Conservation (phyloP, 176 grass and related monocot species). For the Metroxylon sagu region DNA sequence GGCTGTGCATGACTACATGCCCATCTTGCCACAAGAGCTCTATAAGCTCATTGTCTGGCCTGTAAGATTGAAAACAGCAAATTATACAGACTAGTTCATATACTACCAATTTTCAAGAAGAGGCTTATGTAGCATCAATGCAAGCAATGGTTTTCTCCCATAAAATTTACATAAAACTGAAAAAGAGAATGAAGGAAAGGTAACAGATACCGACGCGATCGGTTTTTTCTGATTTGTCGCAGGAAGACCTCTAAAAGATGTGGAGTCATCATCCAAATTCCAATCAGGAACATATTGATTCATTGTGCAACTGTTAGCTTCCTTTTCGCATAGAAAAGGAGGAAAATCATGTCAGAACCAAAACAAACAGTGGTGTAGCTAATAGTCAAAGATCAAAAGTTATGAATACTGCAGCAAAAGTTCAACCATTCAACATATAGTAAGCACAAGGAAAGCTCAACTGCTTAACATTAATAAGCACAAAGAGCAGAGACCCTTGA, state of each 20-base stretch:
- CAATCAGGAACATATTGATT: slow-evolving; percentile 27
- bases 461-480: too few relatives aligned
- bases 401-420: too few relatives aligned
- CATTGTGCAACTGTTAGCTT: slow-evolving; percentile 3
- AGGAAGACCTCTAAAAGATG: slow-evolving; percentile 22
- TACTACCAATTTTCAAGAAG: too few relatives aligned
- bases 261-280: slow-evolving; percentile 23
- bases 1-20: slow-evolving; percentile 57
- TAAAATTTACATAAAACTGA: slow-evolving; percentile 1
- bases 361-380: too few relatives aligned
- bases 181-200: not conserved
- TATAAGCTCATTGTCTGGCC: slow-evolving; percentile 33
- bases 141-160: too few relatives aligned
- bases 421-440: too few relatives aligned
- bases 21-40: slow-evolving; percentile 62
- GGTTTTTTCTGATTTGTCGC: slow-evolving; percentile 22
- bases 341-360: not conserved
- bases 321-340: not conserved
- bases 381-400: too few relatives aligned
- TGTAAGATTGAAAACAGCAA: slow-evolving; percentile 1
- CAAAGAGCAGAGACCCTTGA: too few relatives aligned
- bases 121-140: too few relatives aligned
- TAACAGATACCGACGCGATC: slow-evolving; percentile 18
- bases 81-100: too few relatives aligned
- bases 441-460: too few relatives aligned